Percentiles rank a stretch among this genome's conserved stretches.
phyloP scores from a whole-genome alignment of 805 yeast genomes.

The Candida caryicola region DNA sequence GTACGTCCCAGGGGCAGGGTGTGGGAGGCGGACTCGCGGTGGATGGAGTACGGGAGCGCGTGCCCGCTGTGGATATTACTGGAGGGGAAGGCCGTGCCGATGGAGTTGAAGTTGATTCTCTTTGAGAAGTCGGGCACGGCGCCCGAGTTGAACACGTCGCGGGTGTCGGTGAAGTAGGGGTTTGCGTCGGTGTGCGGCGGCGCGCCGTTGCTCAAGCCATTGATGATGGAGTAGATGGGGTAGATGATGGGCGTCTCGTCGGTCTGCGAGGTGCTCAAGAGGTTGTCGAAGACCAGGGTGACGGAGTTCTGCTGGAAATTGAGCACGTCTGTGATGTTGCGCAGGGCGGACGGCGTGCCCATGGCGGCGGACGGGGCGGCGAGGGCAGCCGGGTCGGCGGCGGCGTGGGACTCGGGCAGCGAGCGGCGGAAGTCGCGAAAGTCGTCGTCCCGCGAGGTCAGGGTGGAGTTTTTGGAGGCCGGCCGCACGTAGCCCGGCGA shows the following conservation, averaged over 20 bases:
- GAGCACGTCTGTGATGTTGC: constrained; percentile 11
- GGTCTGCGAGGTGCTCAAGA: constrained; percentile 20
- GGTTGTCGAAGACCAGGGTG: constrained; percentile 33
- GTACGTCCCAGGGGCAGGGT: no score
- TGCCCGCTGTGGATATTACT: neutral
- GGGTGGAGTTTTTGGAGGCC: neutral
- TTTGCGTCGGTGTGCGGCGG: neutral
- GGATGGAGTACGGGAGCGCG: neutral
- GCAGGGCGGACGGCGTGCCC: neutral
- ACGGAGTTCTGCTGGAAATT: constrained; percentile 7
- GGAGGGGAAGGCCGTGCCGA: neutral
- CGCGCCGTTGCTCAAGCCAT: constrained; percentile 2
- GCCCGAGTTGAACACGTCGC: neutral
- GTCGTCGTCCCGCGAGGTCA: neutral
- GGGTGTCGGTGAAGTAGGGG: neutral
- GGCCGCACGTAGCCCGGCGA: no score
- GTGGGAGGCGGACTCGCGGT: neutral
- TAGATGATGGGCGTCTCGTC: constrained; percentile 33
- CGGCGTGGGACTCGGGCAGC: neutral
- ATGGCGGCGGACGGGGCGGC: neutral
- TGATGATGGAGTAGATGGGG: constrained; percentile 32
- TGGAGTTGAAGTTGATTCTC: neutral
- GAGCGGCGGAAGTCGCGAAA: neutral
- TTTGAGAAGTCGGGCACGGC: neutral
- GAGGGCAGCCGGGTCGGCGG: neutral